A percentile compares a stretch with the other conserved stretches of the same genome.
Conservation (phyloP, 306 rosid genomes). For the Echinosophora koreensis region DNA sequence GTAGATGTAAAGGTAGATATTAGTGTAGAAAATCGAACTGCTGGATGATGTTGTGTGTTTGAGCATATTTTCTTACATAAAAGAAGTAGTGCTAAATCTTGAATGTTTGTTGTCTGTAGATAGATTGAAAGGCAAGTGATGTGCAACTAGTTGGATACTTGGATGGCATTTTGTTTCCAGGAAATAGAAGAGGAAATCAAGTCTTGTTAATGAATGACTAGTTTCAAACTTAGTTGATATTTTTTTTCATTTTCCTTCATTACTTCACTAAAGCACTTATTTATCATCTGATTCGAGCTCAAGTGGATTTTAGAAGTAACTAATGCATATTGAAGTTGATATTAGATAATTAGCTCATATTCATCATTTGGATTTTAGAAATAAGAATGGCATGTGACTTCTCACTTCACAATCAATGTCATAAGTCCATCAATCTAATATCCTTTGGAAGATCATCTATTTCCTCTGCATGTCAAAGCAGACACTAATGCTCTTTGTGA, state of each 20-base stretch:
- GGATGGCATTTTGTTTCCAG: slow-evolving; percentile 25
- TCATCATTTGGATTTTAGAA: slow-evolving; percentile 14
- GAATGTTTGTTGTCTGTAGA: slow-evolving; percentile 38
- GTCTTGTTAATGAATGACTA: slow-evolving; percentile 30
- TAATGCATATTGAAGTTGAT: slow-evolving; percentile 23
- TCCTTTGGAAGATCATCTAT: slow-evolving; percentile 11
- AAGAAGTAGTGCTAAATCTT: slow-evolving; percentile 4
- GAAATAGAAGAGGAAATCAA: too few species aligned
- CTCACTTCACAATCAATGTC: slow-evolving; percentile 26
- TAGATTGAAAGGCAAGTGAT: slow-evolving; percentile 43
- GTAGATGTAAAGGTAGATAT: slow-evolving; percentile 27
- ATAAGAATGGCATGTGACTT: slow-evolving; percentile 34
- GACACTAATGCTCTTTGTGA: background rate
- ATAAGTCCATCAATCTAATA: slow-evolving; percentile 36
- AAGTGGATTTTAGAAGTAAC: background rate
- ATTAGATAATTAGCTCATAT: slow-evolving; percentile 2
- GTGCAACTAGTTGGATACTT: slow-evolving; percentile 5
- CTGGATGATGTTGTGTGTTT: slow-evolving; percentile 34
- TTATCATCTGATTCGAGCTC: slow-evolving; percentile 11
- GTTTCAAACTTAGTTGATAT: background rate
- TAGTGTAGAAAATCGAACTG: slow-evolving; percentile 20
- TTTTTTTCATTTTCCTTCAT: background rate
- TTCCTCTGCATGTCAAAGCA: slow-evolving; percentile 41
- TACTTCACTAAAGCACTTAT: slow-evolving; percentile 6
- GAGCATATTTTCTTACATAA: slow-evolving; percentile 22